Evolutionary conservation across 2,329 filamentous ascomycete species (phyloP), one percentile per base, ranked within the genome.

Genomic region (Chaetothyriales sp.): DNA sequence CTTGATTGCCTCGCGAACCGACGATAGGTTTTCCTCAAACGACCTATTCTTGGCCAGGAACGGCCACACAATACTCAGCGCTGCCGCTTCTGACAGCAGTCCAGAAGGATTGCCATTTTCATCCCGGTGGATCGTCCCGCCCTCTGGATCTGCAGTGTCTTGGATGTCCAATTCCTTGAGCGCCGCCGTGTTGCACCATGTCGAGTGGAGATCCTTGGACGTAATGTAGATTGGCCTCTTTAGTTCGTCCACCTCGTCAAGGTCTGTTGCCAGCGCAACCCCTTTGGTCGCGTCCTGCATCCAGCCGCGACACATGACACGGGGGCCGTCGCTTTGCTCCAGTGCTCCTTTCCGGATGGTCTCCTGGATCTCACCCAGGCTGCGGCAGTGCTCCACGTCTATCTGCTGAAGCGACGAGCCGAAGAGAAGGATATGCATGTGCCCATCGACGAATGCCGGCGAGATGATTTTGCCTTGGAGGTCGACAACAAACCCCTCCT

Each of bases 401-500:
- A 73, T 63, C 60, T 73, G 73, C 29, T 66, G 64, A 2, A 75
- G 64, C 0, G 72, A 70, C n/a, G 70, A 65, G 0, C 72, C 72
- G n/a, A 73, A 70, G n/a, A 73, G 64, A 4, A 76, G 59, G 25
- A 76, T 67, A 54, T 76, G 73, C 61, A 73, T 71, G 50, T 76
- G 73, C 5, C 67, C 70, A 56, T 76, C 73, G 43, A 76, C 70
- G 55, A 76, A 76, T 3, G 70, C 68, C 0, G 73, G 73, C 2
- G 73, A 57, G 1, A 75, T 64, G 37, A 70, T 61, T 9, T 61
- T 63, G 15, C 64, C 60, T 1, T 65, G 47, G 4, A 75, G 59
- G 53, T 74, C 67, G 51, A 62, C 43, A 10, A 60, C 29, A 15
- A 20, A 20, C 6, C 9, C 44, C 4, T 49, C 53, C 49, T 13